phyloP scores from a whole-genome alignment of 1,139 yeast species.

The Debaryomyces sp. region DNA sequence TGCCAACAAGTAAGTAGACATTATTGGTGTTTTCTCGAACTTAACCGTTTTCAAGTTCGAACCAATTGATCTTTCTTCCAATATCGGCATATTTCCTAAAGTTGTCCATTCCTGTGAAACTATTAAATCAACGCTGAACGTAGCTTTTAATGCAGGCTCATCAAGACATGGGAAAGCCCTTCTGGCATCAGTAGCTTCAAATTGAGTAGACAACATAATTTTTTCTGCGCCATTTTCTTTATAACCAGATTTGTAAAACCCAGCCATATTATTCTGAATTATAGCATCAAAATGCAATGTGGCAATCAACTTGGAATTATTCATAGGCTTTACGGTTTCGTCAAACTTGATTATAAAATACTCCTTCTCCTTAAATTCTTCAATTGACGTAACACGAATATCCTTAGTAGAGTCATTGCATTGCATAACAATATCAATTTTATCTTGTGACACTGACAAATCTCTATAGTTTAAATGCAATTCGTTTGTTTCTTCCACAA shows the following conservation, averaged over 20 bases:
- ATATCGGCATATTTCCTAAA: constrained; percentile 73
- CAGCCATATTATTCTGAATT: constrained; percentile 67
- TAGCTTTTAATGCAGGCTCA: constrained; percentile 77
- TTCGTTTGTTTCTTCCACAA: constrained; percentile 33
- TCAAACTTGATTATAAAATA: constrained; percentile 29
- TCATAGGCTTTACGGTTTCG: constrained; percentile 12
- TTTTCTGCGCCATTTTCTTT: constrained; percentile 59
- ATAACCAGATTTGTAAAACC: constrained; percentile 80
- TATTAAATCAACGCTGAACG: constrained; percentile 64
- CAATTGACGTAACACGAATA: constrained; percentile 19
- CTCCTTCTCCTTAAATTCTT: constrained; percentile 28
- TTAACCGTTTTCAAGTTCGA: constrained; percentile 24
- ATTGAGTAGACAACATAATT: constrained; percentile 77
- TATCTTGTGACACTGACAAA: constrained; percentile 25
- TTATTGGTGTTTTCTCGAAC: constrained; percentile 60
- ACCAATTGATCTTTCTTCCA: constrained; percentile 11
- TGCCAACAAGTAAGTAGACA: constrained; percentile 77
- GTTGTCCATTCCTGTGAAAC: constrained; percentile 62
- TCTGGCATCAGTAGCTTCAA: constrained; percentile 86
- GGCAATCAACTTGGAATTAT: constrained; percentile 23
- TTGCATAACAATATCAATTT: constrained; percentile 13
- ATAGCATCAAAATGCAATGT: constrained; percentile 47
- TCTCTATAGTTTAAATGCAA: constrained; percentile 48
- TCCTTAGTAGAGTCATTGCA: constrained; percentile 6
- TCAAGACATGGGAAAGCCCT: constrained; percentile 84